Evolutionary conservation across 495 filamentous ascomycete species (phyloP).

Genomic region (Aspergillus ostianus): DNA sequence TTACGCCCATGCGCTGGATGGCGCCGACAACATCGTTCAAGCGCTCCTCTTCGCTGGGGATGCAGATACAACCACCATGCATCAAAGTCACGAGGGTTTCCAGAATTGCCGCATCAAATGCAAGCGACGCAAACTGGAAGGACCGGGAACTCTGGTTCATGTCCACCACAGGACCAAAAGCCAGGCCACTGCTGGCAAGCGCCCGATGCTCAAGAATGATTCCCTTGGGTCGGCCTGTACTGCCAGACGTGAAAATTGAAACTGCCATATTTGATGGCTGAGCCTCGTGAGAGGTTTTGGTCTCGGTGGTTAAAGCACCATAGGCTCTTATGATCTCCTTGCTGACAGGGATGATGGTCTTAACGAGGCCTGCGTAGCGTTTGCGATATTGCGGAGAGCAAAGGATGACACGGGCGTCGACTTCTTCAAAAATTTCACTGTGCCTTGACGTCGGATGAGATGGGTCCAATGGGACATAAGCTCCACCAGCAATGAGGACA

Average conservation of each 20-base stretch:
- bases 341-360: conserved; percentile 37
- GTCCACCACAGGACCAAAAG: conserved; percentile 31
- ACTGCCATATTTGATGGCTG: conserved; percentile 38
- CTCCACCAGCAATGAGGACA: conserved; percentile 56
- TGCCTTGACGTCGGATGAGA: conserved; percentile 50
- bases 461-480: conserved; percentile 59
- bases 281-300: conserved; percentile 4
- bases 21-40: conserved; percentile 48
- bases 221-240: conserved; percentile 57
- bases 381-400: conserved; percentile 34
- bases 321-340: conserved; percentile 37
- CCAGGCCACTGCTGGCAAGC: conserved; percentile 46
- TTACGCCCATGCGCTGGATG: conserved; percentile 49
- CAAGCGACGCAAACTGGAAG: conserved; percentile 55
- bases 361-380: conserved; percentile 27
- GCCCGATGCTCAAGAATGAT: conserved; percentile 50
- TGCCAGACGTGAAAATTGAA: conserved; percentile 52
- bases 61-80: conserved; percentile 59
- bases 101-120: conserved; percentile 53
- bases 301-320: conserved; percentile 18
- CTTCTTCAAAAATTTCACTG: conserved; percentile 40
- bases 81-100: conserved; percentile 52
- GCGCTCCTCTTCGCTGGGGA: conserved; percentile 58
- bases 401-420: conserved; percentile 37
- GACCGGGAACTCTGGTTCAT: conserved; percentile 40